Base-by-base conservation (phyloP, 169 alveolate genomes). In the Plasmodium vivax region DNA sequence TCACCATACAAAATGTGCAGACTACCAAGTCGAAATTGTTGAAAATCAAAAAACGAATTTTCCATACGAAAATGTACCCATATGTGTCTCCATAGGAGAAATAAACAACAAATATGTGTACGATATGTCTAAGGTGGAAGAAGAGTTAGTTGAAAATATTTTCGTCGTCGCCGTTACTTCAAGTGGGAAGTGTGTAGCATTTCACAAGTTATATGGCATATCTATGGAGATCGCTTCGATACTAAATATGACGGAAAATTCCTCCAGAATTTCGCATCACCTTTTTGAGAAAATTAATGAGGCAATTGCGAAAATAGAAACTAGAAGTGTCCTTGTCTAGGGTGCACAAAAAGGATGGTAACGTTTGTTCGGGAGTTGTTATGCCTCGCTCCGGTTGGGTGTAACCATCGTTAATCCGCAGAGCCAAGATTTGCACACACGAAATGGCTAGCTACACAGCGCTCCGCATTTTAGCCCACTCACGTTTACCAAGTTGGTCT, bases 111-210 rank as follows among this genome's bases (percentile, higher is more conserved):
- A 88, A 62, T 88, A 88, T 88, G 81, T 88, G 43, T 88, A 88
- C 38, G 88, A 88, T 88, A 88, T 88, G 94, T 88, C 94, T n/a
- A 88, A 88, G 71, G 71, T 88, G 16, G 94, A 88, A 47, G 94
- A 88, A 56, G 94, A 88, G 23, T 47, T 88, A 16, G 94, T 80
- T 12, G 90, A 88, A 88, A 88, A 88, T 80, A 80, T 88, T 72
- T 88, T 88, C 9, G 94, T 88, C 30, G 94, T 88, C 19, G 94
- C 94, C 30, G 51, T 88, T 62, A 79, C 94, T n/a, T 54, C 94
- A 36, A 88, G 88, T 56, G 94, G 94, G 3, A 88, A 88, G 68
- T 88, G 94, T 62, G 94, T 88, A 72, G 94, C 90, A 56, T 88
- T 88, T 68, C 88, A 88, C 43, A 88, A 88, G 71, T 62, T 88